Base-by-base conservation (phyloP, 1,139 yeast genomes). In the Pichia inconspicua region DNA sequence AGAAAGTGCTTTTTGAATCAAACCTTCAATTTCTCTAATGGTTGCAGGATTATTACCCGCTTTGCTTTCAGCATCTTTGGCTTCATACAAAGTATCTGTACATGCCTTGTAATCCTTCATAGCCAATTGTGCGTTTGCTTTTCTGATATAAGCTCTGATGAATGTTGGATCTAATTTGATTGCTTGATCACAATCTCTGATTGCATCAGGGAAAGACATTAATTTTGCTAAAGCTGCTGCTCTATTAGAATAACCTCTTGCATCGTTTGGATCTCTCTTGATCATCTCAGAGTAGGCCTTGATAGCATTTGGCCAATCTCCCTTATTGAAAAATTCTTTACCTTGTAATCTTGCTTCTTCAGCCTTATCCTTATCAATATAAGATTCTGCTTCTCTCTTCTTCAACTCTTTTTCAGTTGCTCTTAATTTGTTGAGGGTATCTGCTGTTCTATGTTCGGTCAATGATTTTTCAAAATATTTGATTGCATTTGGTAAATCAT, bases 381-480 rank as follows among this genome's bases (percentile, higher is more conserved):
- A 92, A 39, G 82, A 80, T 58, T 78, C 77, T 39, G 86, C 79
- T 69, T 89, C 96, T 62, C 77, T 75, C 49, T 73, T 73, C 71
- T 92, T 90, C 57, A 87, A 75, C 60, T 84, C 88, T 68, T 86
- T 86, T 70, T 92, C 97, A 42, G 96, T 77, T 25, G 81, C 68
- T 71, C 97, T 84, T 64, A 94, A 78, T 70, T 92, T 94, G 61
- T 80, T 82, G 62, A 94, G 77, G 31, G 87, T 87, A 53, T 90
- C 97, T 15, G 98, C 96, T 28, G 96, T 88, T 72, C 99, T 84
- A 70, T 89, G 96, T 72, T 94, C 99, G 41, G 98, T 94, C 63
- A 94, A 76, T 2, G 97, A 85, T 68, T 86, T 88, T 70, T 90
- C 94, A 64, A 85, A 92, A 65, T 64, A 78, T 62, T 82, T 84